These are phyloP conservation scores for Cytospora chrysosperma DNA, from an alignment of 2,329 filamentous ascomycete species.

Conservation along the genomic window DNA sequence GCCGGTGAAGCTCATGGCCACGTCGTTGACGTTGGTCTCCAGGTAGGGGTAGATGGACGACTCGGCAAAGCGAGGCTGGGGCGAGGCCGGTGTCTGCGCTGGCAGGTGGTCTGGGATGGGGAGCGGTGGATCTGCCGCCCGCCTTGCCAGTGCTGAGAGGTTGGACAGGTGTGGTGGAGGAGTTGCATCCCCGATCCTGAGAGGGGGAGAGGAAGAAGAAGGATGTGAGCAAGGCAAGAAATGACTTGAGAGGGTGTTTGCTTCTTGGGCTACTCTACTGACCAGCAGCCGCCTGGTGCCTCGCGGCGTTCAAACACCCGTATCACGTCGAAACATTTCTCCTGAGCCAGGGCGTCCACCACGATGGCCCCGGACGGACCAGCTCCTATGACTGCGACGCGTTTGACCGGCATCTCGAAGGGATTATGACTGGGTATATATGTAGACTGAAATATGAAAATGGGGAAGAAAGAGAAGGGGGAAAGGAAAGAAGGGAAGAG, in stretches of 20 bases:
- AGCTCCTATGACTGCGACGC: constrained; percentile 56
- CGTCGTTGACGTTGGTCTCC: constrained; percentile 61
- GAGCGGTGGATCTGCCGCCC: constrained; percentile 50
- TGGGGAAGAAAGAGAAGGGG: too few species aligned
- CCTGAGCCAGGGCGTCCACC: constrained; percentile 55
- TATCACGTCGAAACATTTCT: constrained; percentile 54
- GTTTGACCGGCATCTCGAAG: constrained; percentile 22
- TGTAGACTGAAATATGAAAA: too few species aligned
- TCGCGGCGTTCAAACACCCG: constrained; percentile 59
- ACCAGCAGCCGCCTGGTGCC: constrained; percentile 57
- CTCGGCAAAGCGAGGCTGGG: constrained; percentile 52
- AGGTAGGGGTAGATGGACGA: constrained; percentile 49
- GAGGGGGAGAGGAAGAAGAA: not conserved
- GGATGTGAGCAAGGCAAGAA: too few species aligned
- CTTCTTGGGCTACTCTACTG: too few species aligned
- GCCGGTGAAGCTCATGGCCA: constrained; percentile 57
- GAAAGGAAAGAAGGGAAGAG: not conserved
- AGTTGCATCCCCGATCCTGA: constrained; percentile 43
- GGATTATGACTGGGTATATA: too few species aligned
- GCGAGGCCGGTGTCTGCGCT: constrained; percentile 40
- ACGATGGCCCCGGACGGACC: constrained; percentile 58
- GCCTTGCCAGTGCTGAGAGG: constrained; percentile 45
- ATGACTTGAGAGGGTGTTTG: too few species aligned
- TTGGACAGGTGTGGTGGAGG: constrained; percentile 43
- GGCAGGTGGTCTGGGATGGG: constrained; percentile 49